A percentile compares a stretch with the other conserved stretches of the same genome.
Evolutionary conservation across 2,329 filamentous ascomycete species (phyloP).

Genomic region (Paraphoma chrysanthemicola): DNA sequence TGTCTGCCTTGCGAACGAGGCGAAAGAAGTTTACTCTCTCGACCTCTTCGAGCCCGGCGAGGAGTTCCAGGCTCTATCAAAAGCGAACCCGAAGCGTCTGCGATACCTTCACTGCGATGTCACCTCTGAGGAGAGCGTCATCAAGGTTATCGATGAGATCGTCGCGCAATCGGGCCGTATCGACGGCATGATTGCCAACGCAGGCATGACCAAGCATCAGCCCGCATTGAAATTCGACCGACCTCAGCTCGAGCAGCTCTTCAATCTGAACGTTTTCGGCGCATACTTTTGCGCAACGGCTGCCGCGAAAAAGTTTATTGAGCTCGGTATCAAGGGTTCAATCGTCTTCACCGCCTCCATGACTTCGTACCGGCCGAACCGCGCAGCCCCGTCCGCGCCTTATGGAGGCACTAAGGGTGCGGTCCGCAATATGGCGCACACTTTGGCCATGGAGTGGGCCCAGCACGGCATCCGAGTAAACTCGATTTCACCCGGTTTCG

Average conservation of each 20-base stretch:
- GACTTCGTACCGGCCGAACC: slow-evolving; percentile 59
- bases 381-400: slow-evolving; percentile 59
- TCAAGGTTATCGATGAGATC: slow-evolving; percentile 55
- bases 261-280: slow-evolving; percentile 58
- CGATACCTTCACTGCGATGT: slow-evolving; percentile 58
- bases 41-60: slow-evolving; percentile 57
- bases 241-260: slow-evolving; percentile 57
- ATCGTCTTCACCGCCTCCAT: slow-evolving; percentile 59
- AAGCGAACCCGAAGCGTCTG: slow-evolving; percentile 52
- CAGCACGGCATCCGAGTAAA: slow-evolving; percentile 83
- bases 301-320: slow-evolving; percentile 55
- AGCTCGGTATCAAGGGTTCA: slow-evolving; percentile 55
- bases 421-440: slow-evolving; percentile 53
- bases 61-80: slow-evolving; percentile 52
- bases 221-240: slow-evolving; percentile 59
- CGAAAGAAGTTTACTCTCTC: slow-evolving; percentile 57
- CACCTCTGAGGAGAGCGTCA: slow-evolving; percentile 56
- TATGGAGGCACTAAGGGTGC: slow-evolving; percentile 54
- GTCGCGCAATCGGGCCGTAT: slow-evolving; percentile 55
- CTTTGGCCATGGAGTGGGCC: slow-evolving; percentile 83
- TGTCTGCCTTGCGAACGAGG: slow-evolving; percentile 56
- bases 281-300: slow-evolving; percentile 56
- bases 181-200: slow-evolving; percentile 62
- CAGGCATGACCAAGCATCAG: slow-evolving; percentile 61
- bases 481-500: slow-evolving; percentile 84